Evolutionary conservation across 306 rosid genomes (phyloP).

Genomic region (Prunus kanzakura): DNA sequence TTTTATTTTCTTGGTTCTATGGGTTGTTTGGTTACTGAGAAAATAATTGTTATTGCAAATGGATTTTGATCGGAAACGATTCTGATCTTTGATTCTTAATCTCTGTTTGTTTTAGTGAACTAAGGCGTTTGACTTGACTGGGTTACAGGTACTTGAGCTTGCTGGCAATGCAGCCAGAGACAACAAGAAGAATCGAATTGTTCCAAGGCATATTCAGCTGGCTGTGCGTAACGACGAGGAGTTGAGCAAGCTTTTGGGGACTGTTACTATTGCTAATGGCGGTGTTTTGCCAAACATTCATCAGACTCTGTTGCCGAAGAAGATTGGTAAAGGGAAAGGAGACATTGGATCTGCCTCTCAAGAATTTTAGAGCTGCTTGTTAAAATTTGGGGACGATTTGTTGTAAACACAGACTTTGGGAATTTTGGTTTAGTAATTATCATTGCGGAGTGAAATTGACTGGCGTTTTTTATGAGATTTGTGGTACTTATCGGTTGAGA

Average conservation of each 20-base stretch:
- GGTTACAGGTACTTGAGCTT: constrained; percentile 46
- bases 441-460: no score
- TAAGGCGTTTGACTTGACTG: not conserved
- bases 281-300: constrained; percentile 66
- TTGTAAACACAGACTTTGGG: constrained; percentile 1
- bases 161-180: constrained; percentile 70
- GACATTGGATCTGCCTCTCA: constrained; percentile 67
- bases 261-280: constrained; percentile 62
- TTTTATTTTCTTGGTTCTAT: not conserved
- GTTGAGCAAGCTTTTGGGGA: constrained; percentile 63
- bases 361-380: constrained; percentile 35
- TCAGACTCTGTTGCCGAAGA: constrained; percentile 60
- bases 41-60: not conserved
- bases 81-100: not conserved
- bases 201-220: constrained; percentile 73
- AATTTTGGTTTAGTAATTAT: not conserved
- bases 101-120: not conserved
- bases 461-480: no score
- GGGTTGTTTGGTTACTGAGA: not conserved
- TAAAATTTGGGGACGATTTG: not conserved
- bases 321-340: constrained; percentile 38
- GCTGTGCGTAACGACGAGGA: constrained; percentile 84
- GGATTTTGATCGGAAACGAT: not conserved
- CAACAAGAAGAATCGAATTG: constrained; percentile 66
- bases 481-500: no score